Evolutionary conservation across 306 rosid genomes (phyloP), one percentile per base, ranked within the genome.

Genomic region (Trifolium repens): DNA sequence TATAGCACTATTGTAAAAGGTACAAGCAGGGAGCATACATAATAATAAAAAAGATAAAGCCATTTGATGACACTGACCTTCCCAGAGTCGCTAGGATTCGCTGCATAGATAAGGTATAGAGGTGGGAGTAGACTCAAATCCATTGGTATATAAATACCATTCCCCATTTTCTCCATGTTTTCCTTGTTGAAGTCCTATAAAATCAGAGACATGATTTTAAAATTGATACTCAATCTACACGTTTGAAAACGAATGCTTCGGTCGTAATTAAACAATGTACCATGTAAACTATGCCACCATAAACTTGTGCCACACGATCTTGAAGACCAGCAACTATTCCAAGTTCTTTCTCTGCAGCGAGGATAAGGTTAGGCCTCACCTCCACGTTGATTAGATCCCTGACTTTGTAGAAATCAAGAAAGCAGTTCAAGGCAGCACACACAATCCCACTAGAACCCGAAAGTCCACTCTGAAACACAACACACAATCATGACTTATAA

Each of bases 301-400:
- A 91, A 61, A 92, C 96, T 79, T 94, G 99, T 0, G 96, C 96
- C 0, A 94, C 99, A 3, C 99, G 89, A 70, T 94, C 99, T 70
- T 94, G 99, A 71, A 94, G 99, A 71, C 99, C 97, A 3, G 96
- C 99, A 70, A 94, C 89, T 32, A 94, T 94, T n/a, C 99, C 97
- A 8, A 94, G 96, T 60, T 92, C 96, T 30, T 86, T 81, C 84
- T 94, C 99, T 0, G 99, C 97, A 5, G 80, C 81, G 0, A 92
- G 99, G 75, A 94, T 65, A 58, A 94, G 91, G 40, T 84, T 88
- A 67, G 99, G 99, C 77, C 97, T 84, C 49, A 80, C 66, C 76
- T 90, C 88, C 55, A 90, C 96, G 79, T 79, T 88, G 63, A 94
- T 75, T 47, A 86, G 71, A 68, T 84, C 85, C 83, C 96, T 92